phyloP scores from a whole-genome alignment of 2,329 filamentous ascomycete species.

The Mycocentrospora acerina region DNA sequence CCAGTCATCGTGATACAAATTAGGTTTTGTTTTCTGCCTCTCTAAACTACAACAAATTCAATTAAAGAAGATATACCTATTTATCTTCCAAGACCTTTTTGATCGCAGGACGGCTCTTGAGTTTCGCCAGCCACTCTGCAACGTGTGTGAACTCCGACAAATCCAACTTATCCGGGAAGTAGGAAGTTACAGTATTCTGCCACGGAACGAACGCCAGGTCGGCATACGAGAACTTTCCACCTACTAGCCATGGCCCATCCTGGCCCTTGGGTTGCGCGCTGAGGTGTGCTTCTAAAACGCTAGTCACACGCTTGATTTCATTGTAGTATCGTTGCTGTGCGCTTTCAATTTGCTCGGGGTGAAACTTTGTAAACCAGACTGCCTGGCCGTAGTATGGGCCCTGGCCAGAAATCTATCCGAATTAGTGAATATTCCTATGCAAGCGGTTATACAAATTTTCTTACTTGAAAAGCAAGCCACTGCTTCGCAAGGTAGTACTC shows the following conservation, averaged over 20 bases:
- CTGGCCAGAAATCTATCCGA: conserved; percentile 39
- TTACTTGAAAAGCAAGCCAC: conserved; percentile 49
- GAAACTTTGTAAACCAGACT: conserved; percentile 41
- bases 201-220: conserved; percentile 30
- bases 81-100: background rate
- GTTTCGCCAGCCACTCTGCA: conserved; percentile 18
- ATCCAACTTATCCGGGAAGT: conserved; percentile 11
- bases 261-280: conserved; percentile 20
- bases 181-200: conserved; percentile 11
- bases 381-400: conserved; percentile 49
- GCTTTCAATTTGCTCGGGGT: conserved; percentile 47
- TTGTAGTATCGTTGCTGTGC: conserved; percentile 51
- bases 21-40: too few species aligned
- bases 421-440: background rate
- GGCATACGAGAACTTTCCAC: conserved; percentile 26
- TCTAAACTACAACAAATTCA: too few species aligned
- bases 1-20: too few species aligned
- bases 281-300: conserved; percentile 49
- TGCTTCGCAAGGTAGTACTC: conserved; percentile 46
- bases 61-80: too few species aligned
- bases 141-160: conserved; percentile 15
- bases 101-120: conserved; percentile 5
- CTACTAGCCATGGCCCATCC: conserved; percentile 35
- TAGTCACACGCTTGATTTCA: conserved; percentile 50
- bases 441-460: too few species aligned